These are phyloP conservation scores for Penicillium antarcticum DNA, from an alignment of 495 filamentous ascomycete species.

Conservation along the genomic window DNA sequence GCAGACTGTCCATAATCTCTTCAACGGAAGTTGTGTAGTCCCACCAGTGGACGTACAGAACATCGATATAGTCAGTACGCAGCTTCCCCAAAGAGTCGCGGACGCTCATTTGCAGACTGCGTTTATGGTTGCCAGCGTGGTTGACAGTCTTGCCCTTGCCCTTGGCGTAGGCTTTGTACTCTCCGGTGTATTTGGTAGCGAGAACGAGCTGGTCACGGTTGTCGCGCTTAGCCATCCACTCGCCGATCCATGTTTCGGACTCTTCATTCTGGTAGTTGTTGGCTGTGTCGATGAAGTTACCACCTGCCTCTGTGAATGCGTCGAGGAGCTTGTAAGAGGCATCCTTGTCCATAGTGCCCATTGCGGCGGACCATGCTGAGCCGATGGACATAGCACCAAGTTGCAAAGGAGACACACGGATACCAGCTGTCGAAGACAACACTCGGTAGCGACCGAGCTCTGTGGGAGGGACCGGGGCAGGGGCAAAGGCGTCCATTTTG, in stretches of 20 bases:
- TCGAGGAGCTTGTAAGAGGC: constrained; percentile 48
- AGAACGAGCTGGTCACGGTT: constrained; percentile 66
- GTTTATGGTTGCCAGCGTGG: constrained; percentile 49
- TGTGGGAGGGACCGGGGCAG: constrained; percentile 46
- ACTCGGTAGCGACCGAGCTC: constrained; percentile 56
- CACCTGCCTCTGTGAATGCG: constrained; percentile 43
- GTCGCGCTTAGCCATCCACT: constrained; percentile 51
- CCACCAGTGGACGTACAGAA: constrained; percentile 61
- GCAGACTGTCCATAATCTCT: constrained; percentile 57
- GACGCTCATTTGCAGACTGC: constrained; percentile 51
- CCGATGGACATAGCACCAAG: constrained; percentile 66
- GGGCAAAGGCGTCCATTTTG: constrained; percentile 33
- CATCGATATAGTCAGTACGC: constrained; percentile 61
- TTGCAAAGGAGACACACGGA: constrained; percentile 57
- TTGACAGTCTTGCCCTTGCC: constrained; percentile 49
- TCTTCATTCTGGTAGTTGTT: constrained; percentile 55
- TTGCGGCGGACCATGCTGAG: constrained; percentile 43
- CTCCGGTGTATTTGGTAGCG: constrained; percentile 64
- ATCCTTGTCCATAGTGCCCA: constrained; percentile 47
- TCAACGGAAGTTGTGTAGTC: constrained; percentile 53
- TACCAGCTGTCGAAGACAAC: constrained; percentile 53
- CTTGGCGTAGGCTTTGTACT: constrained; percentile 21
- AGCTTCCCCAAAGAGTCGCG: constrained; percentile 55
- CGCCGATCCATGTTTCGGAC: constrained; percentile 53
- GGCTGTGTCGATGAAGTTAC: constrained; percentile 52